Evolutionary conservation across 2,329 filamentous ascomycete genomes (phyloP), one percentile per base, ranked within the genome.

Genomic region (Xylariales sp.): DNA sequence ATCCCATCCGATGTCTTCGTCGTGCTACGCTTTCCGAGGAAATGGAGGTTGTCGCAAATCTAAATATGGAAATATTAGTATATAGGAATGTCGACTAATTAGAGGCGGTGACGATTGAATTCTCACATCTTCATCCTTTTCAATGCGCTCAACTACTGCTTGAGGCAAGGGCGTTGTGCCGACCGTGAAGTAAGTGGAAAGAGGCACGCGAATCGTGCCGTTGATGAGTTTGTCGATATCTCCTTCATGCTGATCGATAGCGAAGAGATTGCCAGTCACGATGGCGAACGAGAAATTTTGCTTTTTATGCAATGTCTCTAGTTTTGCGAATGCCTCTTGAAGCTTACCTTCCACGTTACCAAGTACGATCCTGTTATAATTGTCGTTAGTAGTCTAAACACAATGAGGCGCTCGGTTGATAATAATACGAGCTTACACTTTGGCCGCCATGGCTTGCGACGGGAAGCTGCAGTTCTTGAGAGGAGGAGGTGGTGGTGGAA

Each of bases 161-260:
- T 84, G 80, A 0, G 96, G 96, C 5, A 99, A 84, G n/a, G 90
- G 82, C 54, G 85, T 85, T 45, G 84, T 89, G 72, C 93, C 94
- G 68, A 97, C 85, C 2, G 93, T 93, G 78, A 98, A 99, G 81
- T 99, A 99, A 8, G 92, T 97, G 1, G 94, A 90, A 0, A 98
- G 82, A 3, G 94, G 90, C 4, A 98, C 84, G 28, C 84, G 77
- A 60, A 97, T 90, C 10, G 87, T 84, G n/a, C 93, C 93, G 32
- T 87, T 81, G 0, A 98, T 80, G 3, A 99, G 85, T 9, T 87
- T 85, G 10, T 84, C 81, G 5, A 96, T 80, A 9, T 81, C 78
- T 12, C 87, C 84, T 48, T 89, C 84, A 60, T 91, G 86, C 53
- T 89, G 84, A 0, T 83, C 81, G 50, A 85, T 81, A 18, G 86